Evolutionary conservation across 257 asterid genomes (phyloP), one percentile per base, ranked within the genome.

Genomic region (Solanum phureja): DNA sequence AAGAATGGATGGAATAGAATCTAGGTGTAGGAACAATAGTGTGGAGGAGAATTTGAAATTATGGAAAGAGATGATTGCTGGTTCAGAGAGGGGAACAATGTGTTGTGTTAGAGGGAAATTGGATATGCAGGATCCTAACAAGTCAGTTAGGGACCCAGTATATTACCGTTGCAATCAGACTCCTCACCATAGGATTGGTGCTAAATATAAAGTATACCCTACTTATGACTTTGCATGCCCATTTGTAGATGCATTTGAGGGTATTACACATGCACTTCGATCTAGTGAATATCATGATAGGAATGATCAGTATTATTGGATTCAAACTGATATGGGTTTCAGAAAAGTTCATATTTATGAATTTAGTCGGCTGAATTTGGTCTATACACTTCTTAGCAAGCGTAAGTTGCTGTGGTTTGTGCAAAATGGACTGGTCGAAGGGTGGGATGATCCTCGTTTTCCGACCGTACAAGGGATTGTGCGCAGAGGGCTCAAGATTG

Each of bases 381-480:
- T 97, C 68, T 94, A 95, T 86, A 97, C 99, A 37, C 98, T 97
- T 95, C 98, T 97, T 83, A 97, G 99, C 87, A 97, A 97, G 98
- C 97, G 99, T 83, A 97, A 97, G 92, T 93, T 97, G 87, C 94
- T 97, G n/a, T 97, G 99, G 99, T 97, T 97, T 91, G 99, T 97
- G 42, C 98, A 95, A 82, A 95, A 95, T 88, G 99, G 98, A 35
- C 94, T 93, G 90, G 99, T 97, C 84, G 99, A 97, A 21, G 93
- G 99, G 68, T 97, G 99, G 99, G 99, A 97, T 90, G 99, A 97
- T 92, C 95, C 99, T 84, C 97, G 99, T 35, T 95, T 97, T 90
- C 99, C 99, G 3, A 97, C 99, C 5, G 99, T 95, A 71, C 99
- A 97, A 91, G 99, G 99, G 72, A 95, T 97, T 49, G 99, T 97